Evolutionary conservation across 805 yeast species (phyloP).

Genomic region (Teunomyces tritomae): DNA sequence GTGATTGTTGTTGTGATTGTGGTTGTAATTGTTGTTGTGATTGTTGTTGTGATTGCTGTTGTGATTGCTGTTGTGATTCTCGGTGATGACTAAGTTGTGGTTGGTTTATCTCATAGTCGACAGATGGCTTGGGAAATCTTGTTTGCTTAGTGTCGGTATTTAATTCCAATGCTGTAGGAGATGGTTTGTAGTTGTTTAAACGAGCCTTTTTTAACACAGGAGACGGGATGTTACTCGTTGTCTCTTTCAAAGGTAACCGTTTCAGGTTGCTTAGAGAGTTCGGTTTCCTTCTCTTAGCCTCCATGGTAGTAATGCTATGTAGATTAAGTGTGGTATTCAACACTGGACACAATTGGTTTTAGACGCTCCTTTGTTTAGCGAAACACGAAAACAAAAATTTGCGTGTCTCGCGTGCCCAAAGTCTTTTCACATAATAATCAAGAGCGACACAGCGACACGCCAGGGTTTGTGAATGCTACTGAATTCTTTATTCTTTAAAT

Average conservation of each 20-base stretch:
- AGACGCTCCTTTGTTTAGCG: slow-evolving; percentile 5
- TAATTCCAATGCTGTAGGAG: slow-evolving; percentile 6
- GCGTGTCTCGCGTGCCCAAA: slow-evolving; percentile 4
- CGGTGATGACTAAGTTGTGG: not conserved
- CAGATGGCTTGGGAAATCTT: not conserved
- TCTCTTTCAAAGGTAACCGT: slow-evolving; percentile 39
- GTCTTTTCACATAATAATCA: not conserved
- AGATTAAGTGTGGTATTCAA: slow-evolving; percentile 3
- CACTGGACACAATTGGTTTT: not conserved
- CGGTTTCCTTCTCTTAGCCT: slow-evolving; percentile 9
- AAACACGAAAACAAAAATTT: slow-evolving; percentile 4
- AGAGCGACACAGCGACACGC: not conserved
- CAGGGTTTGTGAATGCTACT: not conserved
- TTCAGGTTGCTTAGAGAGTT: slow-evolving; percentile 9
- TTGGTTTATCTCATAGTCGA: not conserved
- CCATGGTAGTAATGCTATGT: slow-evolving; percentile 2
- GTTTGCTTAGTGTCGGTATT: not conserved
- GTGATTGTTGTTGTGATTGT: not conserved
- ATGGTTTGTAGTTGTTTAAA: slow-evolving; percentile 11
- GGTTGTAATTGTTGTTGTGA: not conserved
- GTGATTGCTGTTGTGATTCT: not conserved
- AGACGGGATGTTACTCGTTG: slow-evolving; percentile 38
- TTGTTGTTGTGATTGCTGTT: not conserved
- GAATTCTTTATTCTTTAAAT: too few relatives aligned
- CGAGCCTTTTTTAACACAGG: slow-evolving; percentile 31